Conservation (phyloP, 2,329 filamentous ascomycete species). For the Neurospora sp. region DNA sequence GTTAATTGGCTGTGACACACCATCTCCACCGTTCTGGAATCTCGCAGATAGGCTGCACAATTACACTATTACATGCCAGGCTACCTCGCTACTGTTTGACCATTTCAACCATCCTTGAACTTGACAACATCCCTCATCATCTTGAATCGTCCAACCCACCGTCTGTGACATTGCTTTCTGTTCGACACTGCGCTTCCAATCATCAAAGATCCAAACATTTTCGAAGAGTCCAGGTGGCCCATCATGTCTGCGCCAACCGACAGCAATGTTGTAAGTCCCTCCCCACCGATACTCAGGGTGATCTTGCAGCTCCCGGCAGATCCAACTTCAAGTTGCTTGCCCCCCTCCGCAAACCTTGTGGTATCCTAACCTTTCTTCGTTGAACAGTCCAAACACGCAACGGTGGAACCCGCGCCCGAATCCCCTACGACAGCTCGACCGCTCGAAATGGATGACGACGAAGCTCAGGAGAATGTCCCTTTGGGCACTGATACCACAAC, state of each 20-base stretch:
- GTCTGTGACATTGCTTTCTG: not conserved
- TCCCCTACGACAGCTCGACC: constrained; percentile 57
- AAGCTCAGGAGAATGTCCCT: constrained; percentile 51
- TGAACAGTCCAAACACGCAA: constrained; percentile 33
- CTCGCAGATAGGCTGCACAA: not conserved
- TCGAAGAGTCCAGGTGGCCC: constrained; percentile 3
- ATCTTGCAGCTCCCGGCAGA: not conserved
- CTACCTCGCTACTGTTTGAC: not conserved
- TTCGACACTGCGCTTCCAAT: not conserved
- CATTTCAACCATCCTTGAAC: not conserved
- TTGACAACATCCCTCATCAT: not conserved
- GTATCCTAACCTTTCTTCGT: constrained; percentile 4
- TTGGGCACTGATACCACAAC: constrained; percentile 28
- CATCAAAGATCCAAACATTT: not conserved
- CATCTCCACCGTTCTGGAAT: not conserved
- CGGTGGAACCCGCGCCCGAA: constrained; percentile 39
- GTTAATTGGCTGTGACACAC: not conserved
- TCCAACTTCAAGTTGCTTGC: not conserved
- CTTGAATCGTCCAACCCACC: not conserved
- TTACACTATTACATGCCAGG: not conserved
- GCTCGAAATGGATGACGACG: constrained; percentile 62
- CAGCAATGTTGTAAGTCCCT: constrained; percentile 28
- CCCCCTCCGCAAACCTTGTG: constrained; percentile 3
- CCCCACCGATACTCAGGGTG: not conserved
- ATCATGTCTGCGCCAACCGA: constrained; percentile 35